phyloP scores from a whole-genome alignment of 805 yeast genomes.

The Saccharomycopsis sp. region DNA sequence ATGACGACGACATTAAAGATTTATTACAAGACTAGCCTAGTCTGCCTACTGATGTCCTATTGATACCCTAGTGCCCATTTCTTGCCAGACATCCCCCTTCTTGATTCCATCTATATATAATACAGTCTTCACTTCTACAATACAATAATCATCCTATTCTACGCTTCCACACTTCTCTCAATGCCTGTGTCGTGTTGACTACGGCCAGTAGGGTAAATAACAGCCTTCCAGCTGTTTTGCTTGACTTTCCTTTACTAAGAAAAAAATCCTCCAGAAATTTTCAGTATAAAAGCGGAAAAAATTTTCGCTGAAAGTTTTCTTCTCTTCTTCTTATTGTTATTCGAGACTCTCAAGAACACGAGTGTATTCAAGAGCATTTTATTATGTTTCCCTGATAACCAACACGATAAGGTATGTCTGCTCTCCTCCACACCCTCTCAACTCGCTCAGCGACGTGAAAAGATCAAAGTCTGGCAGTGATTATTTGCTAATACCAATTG shows the following conservation, averaged over 20 bases:
- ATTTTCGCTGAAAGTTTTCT: not conserved
- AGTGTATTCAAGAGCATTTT: not conserved
- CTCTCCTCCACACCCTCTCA: not conserved
- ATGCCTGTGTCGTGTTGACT: not conserved
- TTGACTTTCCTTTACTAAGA: not conserved
- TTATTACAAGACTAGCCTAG: slow-evolving; percentile 14
- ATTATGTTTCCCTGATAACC: not conserved
- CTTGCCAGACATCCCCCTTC: too few relatives aligned
- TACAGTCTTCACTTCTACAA: not conserved
- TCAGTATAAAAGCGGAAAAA: not conserved
- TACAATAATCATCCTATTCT: not conserved
- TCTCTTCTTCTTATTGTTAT: not conserved
- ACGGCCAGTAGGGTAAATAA: not conserved
- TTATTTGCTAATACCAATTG: slow-evolving; percentile 2
- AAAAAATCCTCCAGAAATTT: too few relatives aligned
- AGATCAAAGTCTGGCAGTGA: not conserved
- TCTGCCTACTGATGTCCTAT: too few relatives aligned
- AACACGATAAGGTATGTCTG: not conserved
- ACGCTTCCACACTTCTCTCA: too few relatives aligned
- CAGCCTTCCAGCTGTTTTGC: not conserved
- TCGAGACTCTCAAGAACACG: too few relatives aligned
- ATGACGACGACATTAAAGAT: slow-evolving; percentile 19
- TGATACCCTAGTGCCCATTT: too few relatives aligned
- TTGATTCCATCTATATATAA: not conserved
- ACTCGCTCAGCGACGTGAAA: not conserved